Evolutionary conservation across 2,329 filamentous ascomycete genomes (phyloP).

Genomic region (Phoma herbarum): DNA sequence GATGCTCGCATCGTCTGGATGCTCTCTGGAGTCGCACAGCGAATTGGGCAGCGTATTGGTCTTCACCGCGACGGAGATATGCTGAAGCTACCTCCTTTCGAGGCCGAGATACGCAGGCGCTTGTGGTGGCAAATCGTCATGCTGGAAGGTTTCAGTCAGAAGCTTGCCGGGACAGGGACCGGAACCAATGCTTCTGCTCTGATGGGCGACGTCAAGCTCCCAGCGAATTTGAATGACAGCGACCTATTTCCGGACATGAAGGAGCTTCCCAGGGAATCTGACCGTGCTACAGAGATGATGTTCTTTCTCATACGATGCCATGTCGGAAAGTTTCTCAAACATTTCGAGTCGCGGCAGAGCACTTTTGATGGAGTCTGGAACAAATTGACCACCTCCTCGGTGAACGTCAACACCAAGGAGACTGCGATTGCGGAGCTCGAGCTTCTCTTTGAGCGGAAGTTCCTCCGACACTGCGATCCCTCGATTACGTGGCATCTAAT

Average conservation of each 20-base stretch:
- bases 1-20: slow-evolving; percentile 68
- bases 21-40: slow-evolving; percentile 68
- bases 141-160: slow-evolving; percentile 65
- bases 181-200: slow-evolving; percentile 51
- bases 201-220: slow-evolving; percentile 58
- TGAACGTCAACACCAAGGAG: slow-evolving; percentile 36
- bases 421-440: slow-evolving; percentile 55
- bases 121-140: slow-evolving; percentile 71
- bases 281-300: slow-evolving; percentile 60
- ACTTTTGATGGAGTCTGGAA: slow-evolving; percentile 39
- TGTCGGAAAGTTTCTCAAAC: slow-evolving; percentile 53
- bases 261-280: slow-evolving; percentile 53
- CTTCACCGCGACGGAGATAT: slow-evolving; percentile 66
- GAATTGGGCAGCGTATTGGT: slow-evolving; percentile 68
- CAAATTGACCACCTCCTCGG: slow-evolving; percentile 30
- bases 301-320: slow-evolving; percentile 56
- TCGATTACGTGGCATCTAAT: slow-evolving; percentile 57
- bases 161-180: slow-evolving; percentile 62
- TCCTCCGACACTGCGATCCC: slow-evolving; percentile 47
- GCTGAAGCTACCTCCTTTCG: slow-evolving; percentile 64
- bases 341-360: slow-evolving; percentile 22
- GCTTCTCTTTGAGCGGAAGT: slow-evolving; percentile 50
- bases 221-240: slow-evolving; percentile 64
- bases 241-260: slow-evolving; percentile 56
- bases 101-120: slow-evolving; percentile 63